phyloP scores from a whole-genome alignment of 2,329 filamentous ascomycete species.

The Fusarium circinatum region DNA sequence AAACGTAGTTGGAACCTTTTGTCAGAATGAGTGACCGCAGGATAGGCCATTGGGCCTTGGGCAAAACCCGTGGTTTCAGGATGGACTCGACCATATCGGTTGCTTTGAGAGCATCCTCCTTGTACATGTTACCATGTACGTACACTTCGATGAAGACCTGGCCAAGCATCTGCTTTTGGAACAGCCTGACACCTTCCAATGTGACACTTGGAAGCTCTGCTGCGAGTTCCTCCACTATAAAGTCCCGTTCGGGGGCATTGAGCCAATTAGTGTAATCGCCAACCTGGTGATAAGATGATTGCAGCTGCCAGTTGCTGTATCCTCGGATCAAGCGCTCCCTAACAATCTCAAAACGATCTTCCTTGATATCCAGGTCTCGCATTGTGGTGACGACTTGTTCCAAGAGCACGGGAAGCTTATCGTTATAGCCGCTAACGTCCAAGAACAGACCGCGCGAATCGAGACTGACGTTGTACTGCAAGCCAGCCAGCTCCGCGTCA shows the following conservation, averaged over 20 bases:
- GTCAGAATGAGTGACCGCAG: constrained; percentile 81
- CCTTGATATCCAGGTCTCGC: constrained; percentile 77
- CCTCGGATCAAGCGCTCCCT: constrained; percentile 83
- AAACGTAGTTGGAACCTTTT: constrained; percentile 83
- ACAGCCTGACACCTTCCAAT: constrained; percentile 76
- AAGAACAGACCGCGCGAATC: constrained; percentile 80
- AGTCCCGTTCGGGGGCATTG: constrained; percentile 75
- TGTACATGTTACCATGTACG: constrained; percentile 56
- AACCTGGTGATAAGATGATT: constrained; percentile 90
- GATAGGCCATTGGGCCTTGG: constrained; percentile 82
- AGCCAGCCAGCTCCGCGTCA: constrained; percentile 90
- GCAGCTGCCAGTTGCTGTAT: constrained; percentile 83
- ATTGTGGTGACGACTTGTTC: constrained; percentile 77
- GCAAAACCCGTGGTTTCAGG: constrained; percentile 78
- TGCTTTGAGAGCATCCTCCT: constrained; percentile 85
- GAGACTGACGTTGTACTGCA: constrained; percentile 82
- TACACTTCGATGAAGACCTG: constrained; percentile 91
- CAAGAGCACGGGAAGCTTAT: constrained; percentile 90
- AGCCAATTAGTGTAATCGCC: constrained; percentile 85
- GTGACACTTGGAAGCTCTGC: constrained; percentile 72
- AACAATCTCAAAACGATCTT: constrained; percentile 91
- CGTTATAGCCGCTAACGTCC: constrained; percentile 90
- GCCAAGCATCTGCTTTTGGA: constrained; percentile 81
- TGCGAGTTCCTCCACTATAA: constrained; percentile 78
- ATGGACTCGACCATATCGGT: constrained; percentile 84